Conservation (phyloP, 306 rosid genomes). For the Vigna radiata region DNA sequence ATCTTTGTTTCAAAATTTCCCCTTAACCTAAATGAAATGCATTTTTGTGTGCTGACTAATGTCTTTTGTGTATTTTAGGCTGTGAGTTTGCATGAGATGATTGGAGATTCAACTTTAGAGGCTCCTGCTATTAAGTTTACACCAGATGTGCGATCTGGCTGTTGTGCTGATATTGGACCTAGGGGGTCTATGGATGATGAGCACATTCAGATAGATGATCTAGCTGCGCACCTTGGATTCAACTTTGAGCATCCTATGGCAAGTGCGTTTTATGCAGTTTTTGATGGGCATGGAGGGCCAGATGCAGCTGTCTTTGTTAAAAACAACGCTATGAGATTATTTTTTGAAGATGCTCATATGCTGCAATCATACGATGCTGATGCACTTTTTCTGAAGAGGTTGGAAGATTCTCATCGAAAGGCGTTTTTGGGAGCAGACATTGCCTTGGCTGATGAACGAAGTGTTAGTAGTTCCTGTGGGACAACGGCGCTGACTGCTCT, state of each 20-base stretch:
- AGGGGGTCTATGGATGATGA: slow-evolving; percentile 86
- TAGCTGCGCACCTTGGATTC: slow-evolving; percentile 68
- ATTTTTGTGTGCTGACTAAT: background rate
- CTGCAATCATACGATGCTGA: slow-evolving; percentile 56
- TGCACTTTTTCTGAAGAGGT: slow-evolving; percentile 52
- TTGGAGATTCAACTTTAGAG: slow-evolving; percentile 49
- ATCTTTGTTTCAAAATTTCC: background rate
- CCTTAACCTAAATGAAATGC: background rate
- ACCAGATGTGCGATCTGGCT: slow-evolving; percentile 78
- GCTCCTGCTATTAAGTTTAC: slow-evolving; percentile 52
- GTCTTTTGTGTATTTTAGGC: slow-evolving; percentile 49
- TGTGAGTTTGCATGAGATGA: slow-evolving; percentile 55
- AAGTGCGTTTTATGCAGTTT: slow-evolving; percentile 82
- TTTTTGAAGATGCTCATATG: slow-evolving; percentile 72
- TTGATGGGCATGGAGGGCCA: slow-evolving; percentile 97
- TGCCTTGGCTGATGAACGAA: slow-evolving; percentile 67
- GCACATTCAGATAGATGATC: slow-evolving; percentile 77
- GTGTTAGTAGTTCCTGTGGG: slow-evolving; percentile 68
- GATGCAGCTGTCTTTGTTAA: slow-evolving; percentile 81
- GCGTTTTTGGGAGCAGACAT: slow-evolving; percentile 77
- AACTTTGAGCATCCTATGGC: slow-evolving; percentile 52
- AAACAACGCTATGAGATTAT: slow-evolving; percentile 70
- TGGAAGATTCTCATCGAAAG: slow-evolving; percentile 74
- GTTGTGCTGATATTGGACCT: slow-evolving; percentile 75
- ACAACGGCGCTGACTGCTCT: slow-evolving; percentile 87